phyloP scores from a whole-genome alignment of 495 filamentous ascomycete genomes.

The Bryoglossum gracile region DNA sequence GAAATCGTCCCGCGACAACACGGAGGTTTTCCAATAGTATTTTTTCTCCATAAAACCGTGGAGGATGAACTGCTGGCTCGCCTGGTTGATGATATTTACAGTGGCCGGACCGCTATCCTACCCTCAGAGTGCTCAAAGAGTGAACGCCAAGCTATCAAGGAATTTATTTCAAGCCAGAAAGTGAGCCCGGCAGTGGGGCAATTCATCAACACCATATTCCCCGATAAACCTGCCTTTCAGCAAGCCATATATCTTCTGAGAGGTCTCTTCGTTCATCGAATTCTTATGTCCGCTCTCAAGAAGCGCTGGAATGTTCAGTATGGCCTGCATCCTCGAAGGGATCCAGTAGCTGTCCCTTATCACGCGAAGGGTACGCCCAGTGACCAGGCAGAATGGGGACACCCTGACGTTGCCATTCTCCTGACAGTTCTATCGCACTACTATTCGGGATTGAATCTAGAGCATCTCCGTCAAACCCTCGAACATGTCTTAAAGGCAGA shows the following conservation, averaged over 20 bases:
- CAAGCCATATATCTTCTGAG: constrained; percentile 34
- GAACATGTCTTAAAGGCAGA: constrained; percentile 37
- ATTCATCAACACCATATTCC: constrained; percentile 25
- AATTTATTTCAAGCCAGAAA: constrained; percentile 26
- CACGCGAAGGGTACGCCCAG: constrained; percentile 35
- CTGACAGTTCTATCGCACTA: constrained; percentile 39
- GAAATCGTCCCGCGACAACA: no score
- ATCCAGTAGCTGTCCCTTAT: constrained; percentile 42
- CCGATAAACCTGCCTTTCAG: constrained; percentile 25
- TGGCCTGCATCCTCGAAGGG: constrained; percentile 32
- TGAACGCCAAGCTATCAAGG: constrained; percentile 23
- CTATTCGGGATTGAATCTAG: constrained; percentile 30
- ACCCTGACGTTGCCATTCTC: constrained; percentile 38
- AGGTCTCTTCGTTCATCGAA: constrained; percentile 34
- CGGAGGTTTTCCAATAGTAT: no score
- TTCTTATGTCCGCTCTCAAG: constrained; percentile 32
- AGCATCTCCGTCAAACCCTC: constrained; percentile 30
- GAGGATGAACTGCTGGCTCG: constrained; percentile 29
- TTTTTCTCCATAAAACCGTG: background rate
- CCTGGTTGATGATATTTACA: constrained; percentile 28
- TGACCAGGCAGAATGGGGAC: constrained; percentile 34
- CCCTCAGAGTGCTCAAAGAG: constrained; percentile 21
- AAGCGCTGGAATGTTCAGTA: constrained; percentile 42
- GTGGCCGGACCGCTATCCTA: constrained; percentile 24
- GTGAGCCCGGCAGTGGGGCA: constrained; percentile 12